Percentiles rank a stretch among this genome's conserved stretches.
phyloP scores from a whole-genome alignment of 129 eudicot genomes.

The Helianthus annuus region DNA sequence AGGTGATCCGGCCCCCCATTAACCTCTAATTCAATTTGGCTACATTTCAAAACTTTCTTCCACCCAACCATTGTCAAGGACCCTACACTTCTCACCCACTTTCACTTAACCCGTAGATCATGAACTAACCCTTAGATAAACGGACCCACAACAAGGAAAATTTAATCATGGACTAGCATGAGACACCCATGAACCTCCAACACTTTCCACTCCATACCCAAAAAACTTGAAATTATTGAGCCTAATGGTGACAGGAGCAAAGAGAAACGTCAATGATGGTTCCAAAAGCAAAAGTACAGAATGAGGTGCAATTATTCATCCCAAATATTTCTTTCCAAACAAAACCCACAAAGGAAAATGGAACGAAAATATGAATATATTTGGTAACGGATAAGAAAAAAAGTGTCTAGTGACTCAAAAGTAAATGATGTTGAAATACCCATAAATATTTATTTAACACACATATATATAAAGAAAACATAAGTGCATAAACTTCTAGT shows the following conservation, averaged over 20 bases:
- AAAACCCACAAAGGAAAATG: conserved; percentile 12
- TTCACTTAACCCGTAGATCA: conserved; percentile 33
- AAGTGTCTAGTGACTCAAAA: neutral
- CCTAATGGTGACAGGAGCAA: conserved; percentile 34
- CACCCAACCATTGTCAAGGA: conserved; percentile 33
- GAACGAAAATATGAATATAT: neutral
- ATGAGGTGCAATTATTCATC: conserved; percentile 49
- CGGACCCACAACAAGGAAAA: conserved; percentile 39
- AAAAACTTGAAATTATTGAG: conserved; percentile 52
- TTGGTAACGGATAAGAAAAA: conserved; percentile 6
- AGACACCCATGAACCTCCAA: conserved; percentile 59
- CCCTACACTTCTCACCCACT: conserved; percentile 43
- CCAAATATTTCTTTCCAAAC: conserved; percentile 38
- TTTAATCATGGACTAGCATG: conserved; percentile 47
- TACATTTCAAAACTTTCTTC: conserved; percentile 21
- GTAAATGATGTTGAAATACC: neutral
- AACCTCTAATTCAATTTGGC: conserved; percentile 18
- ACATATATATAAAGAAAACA: too few relatives aligned
- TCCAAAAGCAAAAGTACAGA: conserved; percentile 71
- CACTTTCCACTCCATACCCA: conserved; percentile 40
- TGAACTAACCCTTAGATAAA: conserved; percentile 19
- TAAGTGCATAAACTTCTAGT: too few relatives aligned
- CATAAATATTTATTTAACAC: neutral
- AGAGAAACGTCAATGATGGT: conserved; percentile 48
- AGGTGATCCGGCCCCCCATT: conserved; percentile 29